phyloP scores from a whole-genome alignment of 2,329 filamentous ascomycete genomes.

The Aspergillus neotritici region DNA sequence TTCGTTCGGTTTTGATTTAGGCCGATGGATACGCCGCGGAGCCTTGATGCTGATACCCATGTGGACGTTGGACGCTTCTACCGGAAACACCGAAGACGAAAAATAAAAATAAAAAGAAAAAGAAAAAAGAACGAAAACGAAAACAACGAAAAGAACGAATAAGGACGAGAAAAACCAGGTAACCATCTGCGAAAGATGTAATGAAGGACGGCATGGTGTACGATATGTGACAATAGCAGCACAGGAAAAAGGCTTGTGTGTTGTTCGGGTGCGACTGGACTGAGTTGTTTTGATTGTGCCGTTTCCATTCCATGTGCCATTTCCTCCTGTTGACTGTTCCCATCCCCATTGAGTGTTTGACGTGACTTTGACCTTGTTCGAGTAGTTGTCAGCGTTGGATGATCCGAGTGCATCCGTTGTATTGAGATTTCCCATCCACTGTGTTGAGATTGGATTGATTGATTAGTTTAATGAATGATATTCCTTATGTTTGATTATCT shows the following conservation, averaged over 20 bases:
- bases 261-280: neutral
- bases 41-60: slow-evolving; percentile 14
- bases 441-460: too few relatives aligned
- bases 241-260: slow-evolving; percentile 4
- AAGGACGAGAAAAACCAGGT: slow-evolving; percentile 2
- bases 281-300: slow-evolving; percentile 2
- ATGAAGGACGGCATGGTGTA: slow-evolving; percentile 6
- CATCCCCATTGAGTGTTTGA: too few relatives aligned
- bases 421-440: too few relatives aligned
- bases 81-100: slow-evolving; percentile 5
- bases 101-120: slow-evolving; percentile 2
- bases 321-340: slow-evolving; percentile 2
- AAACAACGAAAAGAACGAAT: neutral
- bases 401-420: too few relatives aligned
- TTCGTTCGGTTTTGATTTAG: slow-evolving; percentile 1
- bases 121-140: neutral
- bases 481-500: neutral
- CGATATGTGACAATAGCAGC: slow-evolving; percentile 6
- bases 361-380: too few relatives aligned
- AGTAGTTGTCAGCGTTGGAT: too few relatives aligned
- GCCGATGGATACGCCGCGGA: slow-evolving; percentile 1
- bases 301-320: slow-evolving; percentile 5
- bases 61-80: neutral
- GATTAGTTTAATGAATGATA: neutral
- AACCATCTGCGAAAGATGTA: slow-evolving; percentile 1